Conservation (phyloP, 2,329 filamentous ascomycete species). For the Fusarium setosum region DNA sequence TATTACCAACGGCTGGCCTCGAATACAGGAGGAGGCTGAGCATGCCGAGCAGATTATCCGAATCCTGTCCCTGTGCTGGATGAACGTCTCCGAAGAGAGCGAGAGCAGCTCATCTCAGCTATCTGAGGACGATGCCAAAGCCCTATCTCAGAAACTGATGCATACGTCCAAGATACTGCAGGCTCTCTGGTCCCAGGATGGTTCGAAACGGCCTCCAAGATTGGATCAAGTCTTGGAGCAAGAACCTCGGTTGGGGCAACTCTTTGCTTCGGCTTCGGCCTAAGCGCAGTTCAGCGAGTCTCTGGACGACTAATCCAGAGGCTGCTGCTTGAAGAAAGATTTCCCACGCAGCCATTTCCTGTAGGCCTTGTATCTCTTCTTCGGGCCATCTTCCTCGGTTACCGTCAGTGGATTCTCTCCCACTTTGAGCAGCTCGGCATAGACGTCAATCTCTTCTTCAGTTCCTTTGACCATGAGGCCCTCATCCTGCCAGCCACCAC, state of each 20-base stretch:
- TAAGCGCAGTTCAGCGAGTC: not conserved
- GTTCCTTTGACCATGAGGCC: constrained; percentile 64
- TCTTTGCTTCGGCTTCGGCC: constrained; percentile 31
- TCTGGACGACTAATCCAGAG: constrained; percentile 60
- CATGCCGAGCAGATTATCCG: constrained; percentile 74
- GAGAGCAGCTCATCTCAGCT: constrained; percentile 28
- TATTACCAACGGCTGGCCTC: constrained; percentile 75
- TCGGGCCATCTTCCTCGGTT: constrained; percentile 83
- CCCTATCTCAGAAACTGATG: constrained; percentile 28
- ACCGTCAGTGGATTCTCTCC: constrained; percentile 89
- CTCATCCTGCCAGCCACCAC: constrained; percentile 73
- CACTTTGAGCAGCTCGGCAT: constrained; percentile 80
- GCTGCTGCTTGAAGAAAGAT: constrained; percentile 93
- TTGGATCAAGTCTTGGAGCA: constrained; percentile 35
- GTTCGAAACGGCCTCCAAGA: constrained; percentile 11
- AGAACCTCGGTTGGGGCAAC: constrained; percentile 46
- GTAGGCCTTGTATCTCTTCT: constrained; percentile 98
- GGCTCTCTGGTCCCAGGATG: constrained; percentile 36
- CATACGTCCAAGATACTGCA: constrained; percentile 36
- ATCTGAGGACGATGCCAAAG: not conserved
- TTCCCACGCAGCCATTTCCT: constrained; percentile 94
- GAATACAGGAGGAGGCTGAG: constrained; percentile 60
- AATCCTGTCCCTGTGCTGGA: constrained; percentile 71
- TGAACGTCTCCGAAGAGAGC: constrained; percentile 62
- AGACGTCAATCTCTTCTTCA: constrained; percentile 64